Evolutionary conservation across 768 basidiomycete species (phyloP), one percentile per base, ranked within the genome.

Genomic region (Gloeopeniophorella convolvens): DNA sequence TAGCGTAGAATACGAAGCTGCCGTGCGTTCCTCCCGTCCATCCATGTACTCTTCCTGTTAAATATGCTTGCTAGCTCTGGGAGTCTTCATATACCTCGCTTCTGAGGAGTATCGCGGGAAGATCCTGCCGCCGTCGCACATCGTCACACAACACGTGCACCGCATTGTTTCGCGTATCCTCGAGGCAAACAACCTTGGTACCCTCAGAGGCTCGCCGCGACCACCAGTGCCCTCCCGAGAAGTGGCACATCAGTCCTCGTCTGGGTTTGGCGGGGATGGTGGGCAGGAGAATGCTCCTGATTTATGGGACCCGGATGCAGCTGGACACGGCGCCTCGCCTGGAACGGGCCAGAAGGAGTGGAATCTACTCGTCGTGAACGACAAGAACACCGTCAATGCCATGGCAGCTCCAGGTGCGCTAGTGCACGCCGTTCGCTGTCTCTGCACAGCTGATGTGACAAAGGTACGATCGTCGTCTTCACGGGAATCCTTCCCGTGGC

Each of bases 401-500:
- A 78, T 85, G 66, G 88, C 86, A 7, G 67, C 73, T 3, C 85
- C 83, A 43, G 87, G 91, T 81, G 47, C 24, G 64, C 21, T 11
- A 20, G 32, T 31, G 40, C 27, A 48, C 11, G 4, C 36, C 28
- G 15, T 3, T 26, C 10, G 4, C 28, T 28, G 28, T 26, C 21
- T 30, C 27, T 23, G 13, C 32, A 12, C 36, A 16, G 45, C 13
- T 31, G 12, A 48, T 13, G 16, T 23, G 26, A 32, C 53, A 23
- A 59, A 81, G 86, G 85, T 1, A 75, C 83, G 42, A 82, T 96
- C 45, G 76, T 92, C 27, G 87, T 97, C 9, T 95, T 89, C 61
- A 92, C 90, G 0, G 93, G 93, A 0, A 89, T 96, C 30, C 65
- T 96, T 3, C 89, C 87, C 0, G 68, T 93, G 5, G 83, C 82